Base-by-base conservation (phyloP, 306 rosid species). In the Comarum palustre region DNA sequence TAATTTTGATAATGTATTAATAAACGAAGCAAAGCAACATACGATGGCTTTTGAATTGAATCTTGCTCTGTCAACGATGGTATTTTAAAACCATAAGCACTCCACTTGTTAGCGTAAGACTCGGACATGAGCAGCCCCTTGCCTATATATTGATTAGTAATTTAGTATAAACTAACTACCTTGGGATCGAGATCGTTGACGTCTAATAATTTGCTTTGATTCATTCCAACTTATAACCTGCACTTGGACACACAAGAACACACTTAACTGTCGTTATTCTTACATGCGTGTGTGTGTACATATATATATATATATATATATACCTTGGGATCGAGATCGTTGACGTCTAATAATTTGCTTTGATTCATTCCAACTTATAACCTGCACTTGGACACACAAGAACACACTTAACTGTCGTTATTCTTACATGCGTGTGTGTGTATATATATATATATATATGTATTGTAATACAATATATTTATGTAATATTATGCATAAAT, bases 101-200 rank as follows among this genome's bases (percentile, higher is more conserved):
- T 77, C 54, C 24, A 77, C 76, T 77, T 69, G 76, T 69, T 48
- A 62, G 48, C 81, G 71, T 43, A 71, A 51, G 76, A 71, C 81
- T 71, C 81, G 75, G 81, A 19, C 62, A 69, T 70, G 31, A 42
- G 67, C 57, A 25, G 41, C 66, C 41, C 66, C 39, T 24, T 31
- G 15, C 8, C 17, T 11, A 69, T 45, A 47, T 16, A 0, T 47
- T 5, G 19, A 2, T 29, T 2, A 2, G 31, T 29, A 1, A 2
- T 1, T 29, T 27, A 29, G 8, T 45, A 27, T 15, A 34, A 59
- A 15, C n/a, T 29, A 60, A 62, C 32, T 20, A 47, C 12, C 74
- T 79, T 55, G 81, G 87, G 90, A 81, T 83, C 83, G 72, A 79
- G 71, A 73, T 41, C 76, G 69, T 86, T 83, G 84, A 79, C 84